Base-by-base conservation (phyloP, 1,284 basidiomycete species). In the Cryptococcus deneoformans region DNA sequence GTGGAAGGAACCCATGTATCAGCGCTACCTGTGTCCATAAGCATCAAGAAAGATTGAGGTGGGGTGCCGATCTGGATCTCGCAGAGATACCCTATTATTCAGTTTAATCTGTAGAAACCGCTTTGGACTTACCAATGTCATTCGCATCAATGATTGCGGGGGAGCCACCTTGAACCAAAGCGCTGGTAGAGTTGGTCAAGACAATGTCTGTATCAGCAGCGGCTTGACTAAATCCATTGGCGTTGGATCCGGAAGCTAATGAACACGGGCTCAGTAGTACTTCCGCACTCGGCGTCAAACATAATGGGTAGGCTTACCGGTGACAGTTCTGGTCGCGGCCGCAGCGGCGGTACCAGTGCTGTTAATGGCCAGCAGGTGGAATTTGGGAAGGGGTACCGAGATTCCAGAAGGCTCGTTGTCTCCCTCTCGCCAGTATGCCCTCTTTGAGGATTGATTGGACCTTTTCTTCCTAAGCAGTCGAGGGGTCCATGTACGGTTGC, bases 11-110 rank as follows among this genome's bases (percentile, higher is more conserved):
- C 85, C 89, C 91, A 94, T 43, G 90, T 81, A 73, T 94, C 91
- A 12, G 89, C 86, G 7, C 87, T 90, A 38, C 91, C 92, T 34
- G 88, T 88, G 77, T 94, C 91, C 85, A 90, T 86, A 51, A 93
- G 82, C 68, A 94, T 76, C 38, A 82, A 79, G 77, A 89, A 93
- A 65, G 85, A 76, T 45, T 76, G 79, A 1, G 87, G 83, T n/a
- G 88, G 88, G 3, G 86, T 88, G 42, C 90, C 90, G 62, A 93
- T 84, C 72, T 87, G 83, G 38, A 93, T 75, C 34, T 83, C 86
- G 6, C 87, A 86, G 51, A 91, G 79, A 75, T 92, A 85, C 40
- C 83, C 83, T 63, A 49, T 16, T n/a, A 44, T 9, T 12, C 43
- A 8, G 10, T 12, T n/a, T 10, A 44, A 44, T 10, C 11, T 44